These are phyloP conservation scores for Fistulifera pelliculosa DNA, from an alignment of 108 stramenopile species.

Conservation along the genomic window DNA sequence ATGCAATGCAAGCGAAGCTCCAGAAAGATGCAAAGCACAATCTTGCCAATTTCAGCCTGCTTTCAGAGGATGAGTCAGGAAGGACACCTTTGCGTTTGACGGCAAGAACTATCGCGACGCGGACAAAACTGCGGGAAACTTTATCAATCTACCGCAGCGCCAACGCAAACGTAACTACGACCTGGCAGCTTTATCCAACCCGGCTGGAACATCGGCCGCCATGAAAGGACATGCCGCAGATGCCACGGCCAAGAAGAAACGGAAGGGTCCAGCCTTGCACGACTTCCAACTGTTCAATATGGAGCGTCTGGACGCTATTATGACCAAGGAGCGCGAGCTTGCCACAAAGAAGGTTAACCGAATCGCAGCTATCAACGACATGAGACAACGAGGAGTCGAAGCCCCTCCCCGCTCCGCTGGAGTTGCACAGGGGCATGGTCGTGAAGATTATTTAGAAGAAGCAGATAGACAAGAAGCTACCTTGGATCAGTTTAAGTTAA, in stretches of 20 bases:
- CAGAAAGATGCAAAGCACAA: slow-evolving; percentile 94
- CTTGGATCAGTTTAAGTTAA: slow-evolving; percentile 41
- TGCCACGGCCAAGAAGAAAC: slow-evolving; percentile 69
- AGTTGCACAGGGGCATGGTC: slow-evolving; percentile 2
- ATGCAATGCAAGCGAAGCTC: slow-evolving; percentile 79
- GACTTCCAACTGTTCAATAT: slow-evolving; percentile 94
- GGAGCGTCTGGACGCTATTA: slow-evolving; percentile 61
- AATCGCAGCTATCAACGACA: slow-evolving; percentile 54
- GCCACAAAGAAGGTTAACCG: slow-evolving; percentile 61
- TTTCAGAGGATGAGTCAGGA: slow-evolving; percentile 72
- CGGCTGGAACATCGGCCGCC: slow-evolving; percentile 28
- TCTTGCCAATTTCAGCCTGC: slow-evolving; percentile 85
- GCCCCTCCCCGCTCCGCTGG: slow-evolving; percentile 17
- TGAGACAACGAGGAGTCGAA: slow-evolving; percentile 43
- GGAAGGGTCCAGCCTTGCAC: slow-evolving; percentile 82
- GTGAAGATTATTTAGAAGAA: slow-evolving; percentile 31
- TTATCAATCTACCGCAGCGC: slow-evolving; percentile 94
- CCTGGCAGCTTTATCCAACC: slow-evolving; percentile 74
- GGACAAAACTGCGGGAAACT: slow-evolving; percentile 55
- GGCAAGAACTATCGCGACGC: slow-evolving; percentile 84
- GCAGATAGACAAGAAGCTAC: slow-evolving; percentile 51
- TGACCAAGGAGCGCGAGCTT: slow-evolving; percentile 65
- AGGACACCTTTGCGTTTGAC: slow-evolving; percentile 84
- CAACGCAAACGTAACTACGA: slow-evolving; percentile 97
- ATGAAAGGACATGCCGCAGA: slow-evolving; percentile 72